A percentile compares a stretch with the other conserved stretches of the same genome.
Conservation (phyloP, 2,329 filamentous ascomycete species). For the Venturia nashicola region DNA sequence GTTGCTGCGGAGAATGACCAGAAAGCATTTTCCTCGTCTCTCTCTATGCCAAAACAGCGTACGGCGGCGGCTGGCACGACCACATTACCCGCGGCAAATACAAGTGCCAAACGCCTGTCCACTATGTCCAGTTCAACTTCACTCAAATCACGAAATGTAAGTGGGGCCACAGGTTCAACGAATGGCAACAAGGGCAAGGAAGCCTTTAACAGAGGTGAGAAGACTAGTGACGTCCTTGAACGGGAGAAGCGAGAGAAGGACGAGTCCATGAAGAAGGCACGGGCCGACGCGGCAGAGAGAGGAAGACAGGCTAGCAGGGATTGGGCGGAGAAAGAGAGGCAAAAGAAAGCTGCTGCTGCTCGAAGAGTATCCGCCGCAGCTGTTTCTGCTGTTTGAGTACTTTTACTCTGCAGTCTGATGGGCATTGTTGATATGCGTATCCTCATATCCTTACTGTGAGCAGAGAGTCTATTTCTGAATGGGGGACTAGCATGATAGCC, state of each 20-base stretch:
- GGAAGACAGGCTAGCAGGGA: conserved; percentile 31
- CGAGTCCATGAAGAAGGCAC: conserved; percentile 33
- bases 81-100: not conserved
- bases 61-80: not conserved
- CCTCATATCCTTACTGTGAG: not conserved
- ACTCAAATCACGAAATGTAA: not conserved
- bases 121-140: not conserved
- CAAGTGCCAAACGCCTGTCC: not conserved
- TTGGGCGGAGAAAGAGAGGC: conserved; percentile 38
- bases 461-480: too few relatives aligned
- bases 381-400: not conserved
- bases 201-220: conserved; percentile 32
- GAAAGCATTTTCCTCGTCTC: not conserved
- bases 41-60: not conserved
- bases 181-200: conserved; percentile 30
- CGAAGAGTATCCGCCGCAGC: not conserved
- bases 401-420: not conserved
- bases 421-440: not conserved
- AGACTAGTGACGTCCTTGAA: conserved; percentile 28
- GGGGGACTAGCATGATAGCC: too few relatives aligned
- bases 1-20: not conserved
- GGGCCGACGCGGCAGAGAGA: conserved; percentile 33
- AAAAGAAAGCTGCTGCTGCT: conserved; percentile 19
- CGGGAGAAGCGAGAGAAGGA: conserved; percentile 32
- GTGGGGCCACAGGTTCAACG: not conserved